Evolutionary conservation across 805 yeast species (phyloP), one percentile per base, ranked within the genome.

Genomic region (Millerozyma acaciae): DNA sequence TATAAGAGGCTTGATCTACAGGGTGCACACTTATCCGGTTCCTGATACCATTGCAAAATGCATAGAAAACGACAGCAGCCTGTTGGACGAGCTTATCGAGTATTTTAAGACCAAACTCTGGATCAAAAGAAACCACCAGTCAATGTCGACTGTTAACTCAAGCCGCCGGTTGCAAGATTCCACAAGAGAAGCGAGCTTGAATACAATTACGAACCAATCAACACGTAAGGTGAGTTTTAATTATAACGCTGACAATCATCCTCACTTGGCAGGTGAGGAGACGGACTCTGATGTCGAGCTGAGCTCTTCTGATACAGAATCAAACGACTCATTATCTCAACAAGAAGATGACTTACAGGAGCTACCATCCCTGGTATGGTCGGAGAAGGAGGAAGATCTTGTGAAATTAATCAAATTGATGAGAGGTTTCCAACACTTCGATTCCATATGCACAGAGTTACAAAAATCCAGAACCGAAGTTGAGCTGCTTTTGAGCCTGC

Each of bases 21-120:
- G 97, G 32, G 84, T 88, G 1, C 73, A 83, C 35, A 65, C 88
- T 14, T 85, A 76, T 50, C 97, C 97, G 0, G 60, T 85, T 1
- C 55, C 76, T 33, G 63, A 57, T 21, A 54, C 60, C 27, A 49
- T 70, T 9, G 57, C 60, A n/a, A 57, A 59, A 26, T 55, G 65
- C 0, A 48, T 63, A 3, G 74, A 68, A 29, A 52, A 43, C 26
- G 48, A 43, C 12, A 53, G 46, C 17, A 39, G 39, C 19, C 52
- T 48, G 27, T 43, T 50, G 7, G 40, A 43, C 19, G 38, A 34
- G 38, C 18, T 57, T 39, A 23, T 47, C 16, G 40, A 40, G 17
- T 21, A 34, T 25, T 34, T 40, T 19, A 38, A 36, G 27, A 30
- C 30, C 18, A 37, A 35, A 17, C 12, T 33, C 17, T 18, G 31